phyloP scores from a whole-genome alignment of 1,284 basidiomycete species.

The Trametes hirsuta region DNA sequence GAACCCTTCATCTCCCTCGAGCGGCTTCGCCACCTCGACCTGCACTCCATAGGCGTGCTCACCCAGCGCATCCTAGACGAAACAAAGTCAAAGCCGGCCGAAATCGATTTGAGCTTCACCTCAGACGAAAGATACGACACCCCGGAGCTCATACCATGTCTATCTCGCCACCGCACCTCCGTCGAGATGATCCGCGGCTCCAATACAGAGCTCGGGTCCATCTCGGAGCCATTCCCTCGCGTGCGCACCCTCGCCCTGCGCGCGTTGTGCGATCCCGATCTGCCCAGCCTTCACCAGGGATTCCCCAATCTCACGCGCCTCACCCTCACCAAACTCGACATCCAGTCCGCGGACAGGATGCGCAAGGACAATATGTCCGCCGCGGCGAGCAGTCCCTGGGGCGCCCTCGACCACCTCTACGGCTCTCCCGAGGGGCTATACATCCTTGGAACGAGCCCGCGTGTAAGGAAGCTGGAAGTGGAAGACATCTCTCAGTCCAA shows the following conservation, averaged over 20 bases:
- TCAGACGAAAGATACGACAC: not conserved
- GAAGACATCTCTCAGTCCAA: not conserved
- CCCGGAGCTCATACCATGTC: not conserved
- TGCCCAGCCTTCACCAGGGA: not conserved
- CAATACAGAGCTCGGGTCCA: not conserved
- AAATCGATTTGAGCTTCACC: not conserved
- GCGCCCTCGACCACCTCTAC: not conserved
- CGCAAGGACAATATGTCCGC: not conserved
- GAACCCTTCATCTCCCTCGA: not conserved
- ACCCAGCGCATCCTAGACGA: not conserved
- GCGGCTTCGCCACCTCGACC: not conserved
- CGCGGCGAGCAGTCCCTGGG: not conserved
- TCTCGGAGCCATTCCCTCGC: not conserved
- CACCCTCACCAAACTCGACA: not conserved
- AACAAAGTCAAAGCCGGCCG: not conserved
- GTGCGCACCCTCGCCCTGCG: slow-evolving; percentile 3
- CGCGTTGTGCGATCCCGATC: not conserved
- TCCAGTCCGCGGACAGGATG: not conserved
- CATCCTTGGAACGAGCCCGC: not conserved
- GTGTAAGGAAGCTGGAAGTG: not conserved
- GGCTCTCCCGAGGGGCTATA: slow-evolving; percentile 3
- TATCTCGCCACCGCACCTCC: not conserved
- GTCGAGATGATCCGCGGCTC: slow-evolving; percentile 6
- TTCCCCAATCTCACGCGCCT: slow-evolving; percentile 9
- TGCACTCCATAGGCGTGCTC: not conserved